Conservation (phyloP, 2,329 filamentous ascomycete species). For the Ascochyta viciae-villosae region DNA sequence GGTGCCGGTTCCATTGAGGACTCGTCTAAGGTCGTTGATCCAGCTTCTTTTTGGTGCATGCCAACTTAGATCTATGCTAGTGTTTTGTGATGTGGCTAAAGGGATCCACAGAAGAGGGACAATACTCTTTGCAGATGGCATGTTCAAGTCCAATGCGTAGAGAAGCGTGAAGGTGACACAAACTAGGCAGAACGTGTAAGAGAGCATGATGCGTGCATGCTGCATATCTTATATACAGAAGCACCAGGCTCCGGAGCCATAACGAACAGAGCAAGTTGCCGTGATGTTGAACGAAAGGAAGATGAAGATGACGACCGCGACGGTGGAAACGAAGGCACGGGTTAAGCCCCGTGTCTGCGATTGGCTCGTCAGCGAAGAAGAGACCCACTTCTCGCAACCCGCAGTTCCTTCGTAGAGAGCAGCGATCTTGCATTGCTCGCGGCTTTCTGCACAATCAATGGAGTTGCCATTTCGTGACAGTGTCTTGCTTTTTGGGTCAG, state of each 20-base stretch:
- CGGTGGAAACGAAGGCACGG: conserved; percentile 25
- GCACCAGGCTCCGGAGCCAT: conserved; percentile 22
- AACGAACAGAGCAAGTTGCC: conserved; percentile 26
- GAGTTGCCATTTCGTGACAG: neutral
- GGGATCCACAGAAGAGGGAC: conserved; percentile 30
- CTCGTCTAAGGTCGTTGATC: conserved; percentile 68
- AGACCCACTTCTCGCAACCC: conserved; percentile 1
- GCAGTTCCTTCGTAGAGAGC: neutral
- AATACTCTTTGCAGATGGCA: conserved; percentile 26
- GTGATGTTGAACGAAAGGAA: conserved; percentile 18
- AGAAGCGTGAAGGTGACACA: conserved; percentile 31
- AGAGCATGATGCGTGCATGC: conserved; percentile 20
- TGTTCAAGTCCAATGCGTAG: conserved; percentile 23
- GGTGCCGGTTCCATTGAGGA: conserved; percentile 66
- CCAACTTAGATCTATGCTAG: conserved; percentile 41
- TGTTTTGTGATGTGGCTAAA: conserved; percentile 19
- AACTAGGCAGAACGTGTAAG: conserved; percentile 24
- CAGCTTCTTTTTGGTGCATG: conserved; percentile 47
- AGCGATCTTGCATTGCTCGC: neutral
- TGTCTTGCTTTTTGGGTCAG: neutral
- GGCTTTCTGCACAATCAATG: neutral
- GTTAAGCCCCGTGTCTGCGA: conserved; percentile 17
- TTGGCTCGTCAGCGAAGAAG: conserved; percentile 14
- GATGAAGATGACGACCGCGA: conserved; percentile 5
- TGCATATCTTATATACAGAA: conserved; percentile 35